Percentiles rank a stretch among this genome's conserved stretches.
Conservation (phyloP, 169 alveolate genomes). For the Neospora caninum region DNA sequence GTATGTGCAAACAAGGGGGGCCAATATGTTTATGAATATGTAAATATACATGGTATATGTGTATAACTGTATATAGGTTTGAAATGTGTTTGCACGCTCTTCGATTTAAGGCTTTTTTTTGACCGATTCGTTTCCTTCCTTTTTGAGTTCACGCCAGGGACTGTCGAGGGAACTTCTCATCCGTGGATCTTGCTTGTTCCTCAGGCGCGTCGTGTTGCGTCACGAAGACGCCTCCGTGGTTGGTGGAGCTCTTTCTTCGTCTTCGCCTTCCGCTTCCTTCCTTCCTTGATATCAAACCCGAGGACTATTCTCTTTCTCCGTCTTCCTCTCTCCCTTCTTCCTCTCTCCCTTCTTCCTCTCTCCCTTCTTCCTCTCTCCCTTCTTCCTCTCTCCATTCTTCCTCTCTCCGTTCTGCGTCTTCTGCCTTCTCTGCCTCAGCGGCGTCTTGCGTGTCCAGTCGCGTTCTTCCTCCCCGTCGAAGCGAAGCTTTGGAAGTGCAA, state of each 20-base stretch:
- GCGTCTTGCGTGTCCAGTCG: background rate
- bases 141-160: too few relatives aligned
- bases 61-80: too few relatives aligned
- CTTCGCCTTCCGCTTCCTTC: constrained; percentile 42
- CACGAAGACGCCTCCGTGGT: constrained; percentile 20
- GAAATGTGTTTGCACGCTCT: background rate
- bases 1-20: too few relatives aligned
- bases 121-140: too few relatives aligned
- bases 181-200: background rate
- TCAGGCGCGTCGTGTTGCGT: background rate
- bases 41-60: too few relatives aligned
- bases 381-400: background rate
- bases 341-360: background rate
- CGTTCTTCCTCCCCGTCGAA: too few relatives aligned
- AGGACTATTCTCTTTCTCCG: background rate
- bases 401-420: background rate
- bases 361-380: constrained; percentile 9
- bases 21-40: too few relatives aligned
- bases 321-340: constrained; percentile 1
- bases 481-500: background rate
- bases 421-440: background rate
- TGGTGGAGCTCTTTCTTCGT: constrained; percentile 29
- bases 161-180: too few relatives aligned
- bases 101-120: background rate
- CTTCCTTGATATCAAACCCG: background rate